These are phyloP conservation scores for Cladosporium halotolerans DNA, from an alignment of 2,329 filamentous ascomycete genomes.

Conservation along the genomic window DNA sequence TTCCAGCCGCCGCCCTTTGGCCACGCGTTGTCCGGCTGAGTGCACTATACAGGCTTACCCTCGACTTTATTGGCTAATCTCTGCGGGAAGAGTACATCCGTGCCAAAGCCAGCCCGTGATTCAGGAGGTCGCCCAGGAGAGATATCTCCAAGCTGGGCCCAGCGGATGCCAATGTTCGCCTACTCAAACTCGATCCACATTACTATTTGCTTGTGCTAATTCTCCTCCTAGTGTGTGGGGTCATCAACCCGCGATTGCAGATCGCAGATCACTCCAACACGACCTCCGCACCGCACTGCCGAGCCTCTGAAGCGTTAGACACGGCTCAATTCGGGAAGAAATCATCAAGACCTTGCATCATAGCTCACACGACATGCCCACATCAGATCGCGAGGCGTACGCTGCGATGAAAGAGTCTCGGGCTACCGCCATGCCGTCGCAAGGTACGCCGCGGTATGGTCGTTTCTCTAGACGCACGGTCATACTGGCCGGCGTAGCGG, in stretches of 20 bases:
- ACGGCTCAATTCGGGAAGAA: not conserved
- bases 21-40: no score
- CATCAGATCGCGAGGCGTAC: conserved; percentile 3
- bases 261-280: not conserved
- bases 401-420: conserved; percentile 7
- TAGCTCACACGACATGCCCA: not conserved
- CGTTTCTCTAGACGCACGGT: conserved; percentile 8
- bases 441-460: not conserved
- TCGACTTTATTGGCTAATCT: no score
- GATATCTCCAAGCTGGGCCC: no score
- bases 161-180: no score
- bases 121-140: no score
- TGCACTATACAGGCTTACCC: no score
- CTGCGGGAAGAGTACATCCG: no score
- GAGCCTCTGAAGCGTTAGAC: not conserved
- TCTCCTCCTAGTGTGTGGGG: not conserved
- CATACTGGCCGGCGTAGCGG: conserved; percentile 5
- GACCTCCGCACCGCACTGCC: not conserved
- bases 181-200: no score
- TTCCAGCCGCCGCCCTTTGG: no score
- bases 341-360: not conserved
- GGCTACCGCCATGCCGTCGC: not conserved
- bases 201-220: no score
- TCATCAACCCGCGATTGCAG: not conserved
- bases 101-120: no score